Conservation (phyloP, 2,329 filamentous ascomycete genomes). For the Blastomyces silverae region DNA sequence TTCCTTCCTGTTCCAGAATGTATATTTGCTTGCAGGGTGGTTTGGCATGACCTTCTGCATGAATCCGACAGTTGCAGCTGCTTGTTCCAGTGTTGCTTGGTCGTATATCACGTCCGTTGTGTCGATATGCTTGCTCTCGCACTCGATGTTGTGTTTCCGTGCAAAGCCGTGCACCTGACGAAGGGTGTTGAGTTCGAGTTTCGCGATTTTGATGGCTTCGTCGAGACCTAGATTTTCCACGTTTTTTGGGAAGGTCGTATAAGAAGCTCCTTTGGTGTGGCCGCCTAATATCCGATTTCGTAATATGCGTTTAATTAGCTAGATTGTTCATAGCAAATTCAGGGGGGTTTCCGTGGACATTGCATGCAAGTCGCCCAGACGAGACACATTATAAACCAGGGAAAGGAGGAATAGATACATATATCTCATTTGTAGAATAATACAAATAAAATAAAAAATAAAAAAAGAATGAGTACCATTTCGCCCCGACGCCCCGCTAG, state of each 20-base stretch:
- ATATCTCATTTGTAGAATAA: not conserved
- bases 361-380: not conserved
- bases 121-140: slow-evolving; percentile 47
- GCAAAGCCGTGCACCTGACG: slow-evolving; percentile 52
- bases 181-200: slow-evolving; percentile 50
- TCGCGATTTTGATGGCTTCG: slow-evolving; percentile 47
- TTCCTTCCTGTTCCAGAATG: slow-evolving; percentile 40
- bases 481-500: slow-evolving; percentile 21
- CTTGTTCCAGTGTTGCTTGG: slow-evolving; percentile 36
- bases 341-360: not conserved
- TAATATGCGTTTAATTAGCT: not conserved
- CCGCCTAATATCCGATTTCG: slow-evolving; percentile 30
- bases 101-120: slow-evolving; percentile 57
- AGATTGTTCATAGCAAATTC: not conserved
- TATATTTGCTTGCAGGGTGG: slow-evolving; percentile 42
- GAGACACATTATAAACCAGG: not conserved
- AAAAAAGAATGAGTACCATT: slow-evolving; percentile 18
- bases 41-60: slow-evolving; percentile 45
- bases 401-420: not conserved
- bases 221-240: slow-evolving; percentile 41
- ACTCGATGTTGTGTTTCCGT: slow-evolving; percentile 41
- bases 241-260: slow-evolving; percentile 49
- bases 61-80: slow-evolving; percentile 37
- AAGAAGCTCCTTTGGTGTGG: slow-evolving; percentile 47
- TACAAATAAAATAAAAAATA: not conserved